A percentile compares a stretch with the other conserved stretches of the same genome.
These are phyloP conservation scores for Wickerhamia fluorescens DNA, from an alignment of 805 yeast genomes.

Conservation along the genomic window DNA sequence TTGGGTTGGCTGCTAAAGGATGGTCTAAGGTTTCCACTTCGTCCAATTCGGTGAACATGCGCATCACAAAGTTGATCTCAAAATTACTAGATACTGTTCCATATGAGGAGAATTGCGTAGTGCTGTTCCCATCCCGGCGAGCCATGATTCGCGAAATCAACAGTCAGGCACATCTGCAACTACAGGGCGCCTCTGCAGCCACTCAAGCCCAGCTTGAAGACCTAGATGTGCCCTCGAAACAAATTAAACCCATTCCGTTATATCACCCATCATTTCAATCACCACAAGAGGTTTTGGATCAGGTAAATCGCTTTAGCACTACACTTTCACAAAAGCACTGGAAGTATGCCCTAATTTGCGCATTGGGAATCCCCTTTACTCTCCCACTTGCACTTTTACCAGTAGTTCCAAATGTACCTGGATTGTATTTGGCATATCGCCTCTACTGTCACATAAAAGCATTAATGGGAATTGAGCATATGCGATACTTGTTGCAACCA, in stretches of 20 bases:
- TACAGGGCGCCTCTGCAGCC: slow-evolving; percentile 3
- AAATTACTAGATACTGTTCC: slow-evolving; percentile 56
- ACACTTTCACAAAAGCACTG: slow-evolving; percentile 46
- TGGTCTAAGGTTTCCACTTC: slow-evolving; percentile 63
- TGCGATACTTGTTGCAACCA: slow-evolving; percentile 46
- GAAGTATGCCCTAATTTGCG: slow-evolving; percentile 47
- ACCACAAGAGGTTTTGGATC: slow-evolving; percentile 24
- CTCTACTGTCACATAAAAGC: slow-evolving; percentile 83
- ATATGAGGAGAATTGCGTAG: slow-evolving; percentile 72
- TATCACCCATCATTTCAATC: slow-evolving; percentile 31
- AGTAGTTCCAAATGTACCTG: slow-evolving; percentile 87
- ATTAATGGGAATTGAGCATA: slow-evolving; percentile 61
- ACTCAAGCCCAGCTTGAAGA: slow-evolving; percentile 21
- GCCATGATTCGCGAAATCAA: slow-evolving; percentile 48
- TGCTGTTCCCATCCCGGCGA: slow-evolving; percentile 65
- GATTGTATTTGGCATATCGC: slow-evolving; percentile 76
- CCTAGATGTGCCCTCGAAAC: slow-evolving; percentile 19
- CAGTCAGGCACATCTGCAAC: slow-evolving; percentile 8
- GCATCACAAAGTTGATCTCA: slow-evolving; percentile 48
- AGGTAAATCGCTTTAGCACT: slow-evolving; percentile 37
- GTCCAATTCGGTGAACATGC: slow-evolving; percentile 47
- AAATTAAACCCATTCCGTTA: slow-evolving; percentile 33
- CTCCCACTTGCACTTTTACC: slow-evolving; percentile 79
- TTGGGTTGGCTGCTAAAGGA: slow-evolving; percentile 42
- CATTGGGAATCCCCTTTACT: slow-evolving; percentile 64